Evolutionary conservation across 371 early-diverging fungal genomes (phyloP).

Genomic region (Massospora cicadina): DNA sequence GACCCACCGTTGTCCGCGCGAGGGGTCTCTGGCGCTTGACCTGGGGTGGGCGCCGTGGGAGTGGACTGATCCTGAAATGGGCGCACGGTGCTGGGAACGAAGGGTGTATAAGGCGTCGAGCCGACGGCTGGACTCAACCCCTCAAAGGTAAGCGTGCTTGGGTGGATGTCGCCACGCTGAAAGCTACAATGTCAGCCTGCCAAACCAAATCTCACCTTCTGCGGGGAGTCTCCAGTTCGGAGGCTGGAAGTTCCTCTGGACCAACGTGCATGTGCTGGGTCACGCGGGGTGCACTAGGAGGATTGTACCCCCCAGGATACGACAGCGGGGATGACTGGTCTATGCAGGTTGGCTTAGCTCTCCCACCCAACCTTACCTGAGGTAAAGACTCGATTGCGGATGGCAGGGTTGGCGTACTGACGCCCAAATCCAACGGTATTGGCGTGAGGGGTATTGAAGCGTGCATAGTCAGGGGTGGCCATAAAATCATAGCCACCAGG

Average conservation of each 20-base stretch:
- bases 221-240: background rate
- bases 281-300: background rate
- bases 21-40: background rate
- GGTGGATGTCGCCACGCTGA: constrained; percentile 7
- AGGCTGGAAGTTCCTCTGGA: background rate
- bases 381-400: background rate
- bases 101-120: background rate
- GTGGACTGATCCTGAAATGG: background rate
- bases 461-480: background rate
- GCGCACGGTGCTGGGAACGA: background rate
- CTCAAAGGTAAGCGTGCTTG: background rate
- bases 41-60: background rate
- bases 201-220: background rate
- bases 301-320: background rate
- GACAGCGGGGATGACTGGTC: background rate
- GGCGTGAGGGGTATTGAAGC: background rate
- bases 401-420: background rate
- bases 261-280: background rate
- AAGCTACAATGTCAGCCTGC: background rate
- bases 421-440: background rate
- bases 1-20: background rate
- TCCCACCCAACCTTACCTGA: background rate
- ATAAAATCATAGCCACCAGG: background rate
- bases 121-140: background rate
- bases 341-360: background rate